Evolutionary conservation across 1,139 yeast species (phyloP).

Genomic region (Protomyces gravidus): DNA sequence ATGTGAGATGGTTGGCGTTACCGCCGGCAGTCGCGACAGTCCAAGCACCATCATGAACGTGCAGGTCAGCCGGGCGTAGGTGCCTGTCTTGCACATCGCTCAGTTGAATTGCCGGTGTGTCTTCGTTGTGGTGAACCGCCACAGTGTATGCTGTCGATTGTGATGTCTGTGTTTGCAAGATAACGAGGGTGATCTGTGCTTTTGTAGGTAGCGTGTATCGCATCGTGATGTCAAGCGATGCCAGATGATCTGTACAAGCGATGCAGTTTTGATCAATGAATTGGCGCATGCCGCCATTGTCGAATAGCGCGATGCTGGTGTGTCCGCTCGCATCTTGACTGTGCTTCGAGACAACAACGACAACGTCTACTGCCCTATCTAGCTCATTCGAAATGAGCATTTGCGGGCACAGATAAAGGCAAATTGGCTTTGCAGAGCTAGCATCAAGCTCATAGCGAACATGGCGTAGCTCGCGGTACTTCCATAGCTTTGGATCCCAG

Average conservation of each 20-base stretch:
- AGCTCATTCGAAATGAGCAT: background rate
- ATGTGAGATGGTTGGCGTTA: conserved; percentile 51
- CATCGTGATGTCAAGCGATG: conserved; percentile 38
- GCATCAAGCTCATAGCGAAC: conserved; percentile 41
- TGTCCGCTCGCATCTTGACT: conserved; percentile 18
- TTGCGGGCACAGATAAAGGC: conserved; percentile 25
- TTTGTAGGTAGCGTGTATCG: conserved; percentile 37
- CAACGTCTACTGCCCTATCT: background rate
- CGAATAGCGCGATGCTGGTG: conserved; percentile 36
- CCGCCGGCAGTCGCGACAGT: conserved; percentile 52
- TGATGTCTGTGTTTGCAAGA: conserved; percentile 32
- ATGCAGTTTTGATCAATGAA: conserved; percentile 33
- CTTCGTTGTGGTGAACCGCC: conserved; percentile 44
- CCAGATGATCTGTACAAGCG: conserved; percentile 37
- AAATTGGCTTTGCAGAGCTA: conserved; percentile 37
- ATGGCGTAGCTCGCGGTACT: conserved; percentile 38
- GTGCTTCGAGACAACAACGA: background rate
- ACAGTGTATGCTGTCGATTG: conserved; percentile 37
- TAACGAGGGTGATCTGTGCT: conserved; percentile 36
- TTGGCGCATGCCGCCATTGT: conserved; percentile 32
- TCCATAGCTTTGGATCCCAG: conserved; percentile 54
- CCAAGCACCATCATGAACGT: conserved; percentile 50
- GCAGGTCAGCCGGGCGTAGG: conserved; percentile 30
- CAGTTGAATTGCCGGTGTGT: conserved; percentile 41
- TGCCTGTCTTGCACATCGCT: conserved; percentile 36